Conservation (phyloP, 2,329 filamentous ascomycete genomes). For the Fusarium burgessii region DNA sequence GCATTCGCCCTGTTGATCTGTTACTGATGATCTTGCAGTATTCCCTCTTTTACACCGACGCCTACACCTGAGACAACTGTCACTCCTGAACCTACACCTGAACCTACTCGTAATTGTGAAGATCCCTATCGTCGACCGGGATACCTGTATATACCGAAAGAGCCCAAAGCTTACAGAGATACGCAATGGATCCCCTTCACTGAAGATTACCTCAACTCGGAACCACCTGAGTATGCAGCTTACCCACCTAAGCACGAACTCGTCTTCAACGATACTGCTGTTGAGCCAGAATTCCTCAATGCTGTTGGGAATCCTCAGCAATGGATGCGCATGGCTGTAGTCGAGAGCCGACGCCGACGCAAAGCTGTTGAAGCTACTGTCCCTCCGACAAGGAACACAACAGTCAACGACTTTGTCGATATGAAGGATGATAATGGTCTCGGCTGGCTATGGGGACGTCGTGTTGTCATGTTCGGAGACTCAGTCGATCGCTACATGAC, state of each 20-base stretch:
- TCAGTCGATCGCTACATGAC: conserved; percentile 38
- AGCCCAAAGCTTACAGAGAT: conserved; percentile 71
- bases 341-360: conserved; percentile 21
- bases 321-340: conserved; percentile 38
- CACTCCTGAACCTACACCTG: not conserved
- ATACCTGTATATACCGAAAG: conserved; percentile 64
- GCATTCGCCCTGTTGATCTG: fast-evolving
- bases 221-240: conserved; percentile 59
- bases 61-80: not conserved
- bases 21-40: not conserved
- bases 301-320: conserved; percentile 18
- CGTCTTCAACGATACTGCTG: conserved; percentile 76
- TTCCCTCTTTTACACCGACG: conserved; percentile 12
- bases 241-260: conserved; percentile 58
- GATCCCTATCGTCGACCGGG: conserved; percentile 61
- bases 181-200: conserved; percentile 48
- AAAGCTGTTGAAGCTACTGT: not conserved
- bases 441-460: conserved; percentile 35
- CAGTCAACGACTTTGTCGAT: conserved; percentile 5
- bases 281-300: conserved; percentile 28
- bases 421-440: conserved; percentile 29
- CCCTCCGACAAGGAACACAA: not conserved
- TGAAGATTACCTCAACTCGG: conserved; percentile 69
- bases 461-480: conserved; percentile 36
- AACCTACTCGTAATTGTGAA: conserved; percentile 22